Base-by-base conservation (phyloP, 2,329 filamentous ascomycete species). In the Alternaria angustiovoidea region DNA sequence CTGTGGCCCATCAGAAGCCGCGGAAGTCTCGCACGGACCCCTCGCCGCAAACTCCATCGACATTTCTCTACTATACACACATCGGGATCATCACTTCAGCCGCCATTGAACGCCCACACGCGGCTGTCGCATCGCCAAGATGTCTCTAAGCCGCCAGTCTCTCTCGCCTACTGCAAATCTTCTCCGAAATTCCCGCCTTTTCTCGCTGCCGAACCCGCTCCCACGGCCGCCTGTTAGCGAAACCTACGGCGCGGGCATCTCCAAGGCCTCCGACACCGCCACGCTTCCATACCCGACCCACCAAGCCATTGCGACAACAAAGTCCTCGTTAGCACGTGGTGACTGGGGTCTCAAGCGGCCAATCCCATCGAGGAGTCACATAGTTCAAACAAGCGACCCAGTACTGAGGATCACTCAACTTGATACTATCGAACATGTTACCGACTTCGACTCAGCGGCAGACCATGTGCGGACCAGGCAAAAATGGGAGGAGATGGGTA, bases 331-430 rank as follows among this genome's bases (percentile, higher is more conserved):
- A 24, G 82, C 84, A 41, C 87, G 87, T 73, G 94, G 94, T 36
- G 94, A 98, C 74, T 98, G 94, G 94, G 94, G 94, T 14, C 82
- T 97, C 70, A 98, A 98, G 82, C 85, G 94, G 56, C 85, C 93
- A 1, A 83, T 98, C 6, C 94, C 94, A 1, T 81, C 90, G 8
- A 90, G 90, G 76, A 89, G 90, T 3, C 67, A 59, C 8, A 94
- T 92, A 5, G 87, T 88, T 20, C 87, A 87, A 54, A 88, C 88
- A 7, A 82, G 79, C 44, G 89, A 88, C n/a, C 91, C 93, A 9
- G 83, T 91, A 51, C 86, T 97, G 54, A 88, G 92, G 65, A 81
- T 98, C 68, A 89, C 88, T 71, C 86, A 90, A 61, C 85, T 96
- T 65, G 94, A 98, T 81, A 91, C 92, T 2, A 86, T 89, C 69